Conservation (phyloP, 257 asterid species). For the Paulownia fortunei region DNA sequence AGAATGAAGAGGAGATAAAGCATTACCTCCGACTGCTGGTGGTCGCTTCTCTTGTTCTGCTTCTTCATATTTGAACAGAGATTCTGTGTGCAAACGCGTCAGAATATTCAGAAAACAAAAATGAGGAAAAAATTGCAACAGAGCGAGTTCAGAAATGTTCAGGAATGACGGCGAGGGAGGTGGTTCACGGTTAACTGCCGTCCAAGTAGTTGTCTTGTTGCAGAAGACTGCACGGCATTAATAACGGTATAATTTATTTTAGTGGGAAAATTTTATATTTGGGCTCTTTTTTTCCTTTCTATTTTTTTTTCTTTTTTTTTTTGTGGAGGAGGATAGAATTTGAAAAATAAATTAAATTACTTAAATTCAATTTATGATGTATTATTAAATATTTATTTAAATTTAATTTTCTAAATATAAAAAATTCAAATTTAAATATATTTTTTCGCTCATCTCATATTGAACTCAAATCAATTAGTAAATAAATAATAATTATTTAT, state of each 20-base stretch:
- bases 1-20: neutral
- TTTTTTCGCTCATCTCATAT: too few species aligned
- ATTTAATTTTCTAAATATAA: too few species aligned
- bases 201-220: neutral
- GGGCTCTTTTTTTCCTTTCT: neutral
- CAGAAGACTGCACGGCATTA: neutral
- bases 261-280: neutral
- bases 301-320: neutral
- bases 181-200: constrained; percentile 8
- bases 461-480: too few species aligned
- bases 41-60: constrained; percentile 18
- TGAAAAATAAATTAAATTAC: too few species aligned
- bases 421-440: too few species aligned
- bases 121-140: neutral
- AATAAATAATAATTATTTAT: too few species aligned
- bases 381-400: too few species aligned
- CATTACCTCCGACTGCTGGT: constrained; percentile 35
- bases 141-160: neutral
- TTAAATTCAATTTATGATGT: too few species aligned
- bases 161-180: neutral
- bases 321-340: neutral
- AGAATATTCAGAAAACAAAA: neutral
- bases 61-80: constrained; percentile 20
- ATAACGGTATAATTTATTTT: neutral
- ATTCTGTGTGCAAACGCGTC: neutral